A percentile compares a stretch with the other conserved stretches of the same genome.
These are phyloP conservation scores for Colletotrichum truncatum DNA, from an alignment of 2,329 filamentous ascomycete genomes.

Conservation along the genomic window DNA sequence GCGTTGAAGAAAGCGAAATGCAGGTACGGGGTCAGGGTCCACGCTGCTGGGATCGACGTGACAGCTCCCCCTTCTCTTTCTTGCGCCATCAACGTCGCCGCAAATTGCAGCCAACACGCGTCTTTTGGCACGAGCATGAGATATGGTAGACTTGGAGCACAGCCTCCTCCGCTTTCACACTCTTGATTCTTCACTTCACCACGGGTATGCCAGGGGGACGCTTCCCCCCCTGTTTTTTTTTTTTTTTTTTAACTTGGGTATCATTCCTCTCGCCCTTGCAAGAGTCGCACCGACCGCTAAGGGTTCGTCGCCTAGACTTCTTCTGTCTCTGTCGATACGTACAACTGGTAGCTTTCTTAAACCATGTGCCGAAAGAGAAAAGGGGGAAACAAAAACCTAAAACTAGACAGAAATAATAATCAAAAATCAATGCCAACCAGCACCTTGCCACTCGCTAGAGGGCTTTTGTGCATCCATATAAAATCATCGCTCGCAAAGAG, in stretches of 20 bases:
- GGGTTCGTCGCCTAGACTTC: constrained; percentile 16
- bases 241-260: constrained; percentile 18
- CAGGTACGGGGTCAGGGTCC: constrained; percentile 25
- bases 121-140: background rate
- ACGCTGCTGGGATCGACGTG: constrained; percentile 25
- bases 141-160: too few relatives aligned
- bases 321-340: background rate
- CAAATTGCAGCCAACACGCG: background rate
- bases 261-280: constrained; percentile 28
- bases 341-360: constrained; percentile 7
- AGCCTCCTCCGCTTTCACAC: too few relatives aligned
- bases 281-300: constrained; percentile 12
- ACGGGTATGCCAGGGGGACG: background rate
- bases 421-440: constrained; percentile 4
- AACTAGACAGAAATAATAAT: background rate
- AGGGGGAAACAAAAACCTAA: constrained; percentile 3
- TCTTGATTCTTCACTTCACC: too few relatives aligned
- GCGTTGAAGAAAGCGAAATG: constrained; percentile 28
- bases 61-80: background rate
- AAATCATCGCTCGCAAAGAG: constrained; percentile 9
- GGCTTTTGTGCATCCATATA: constrained; percentile 13
- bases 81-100: background rate
- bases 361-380: background rate
- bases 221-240: background rate
- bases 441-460: background rate